phyloP scores from a whole-genome alignment of 1,284 basidiomycete genomes.

The Leccinum fallax region DNA sequence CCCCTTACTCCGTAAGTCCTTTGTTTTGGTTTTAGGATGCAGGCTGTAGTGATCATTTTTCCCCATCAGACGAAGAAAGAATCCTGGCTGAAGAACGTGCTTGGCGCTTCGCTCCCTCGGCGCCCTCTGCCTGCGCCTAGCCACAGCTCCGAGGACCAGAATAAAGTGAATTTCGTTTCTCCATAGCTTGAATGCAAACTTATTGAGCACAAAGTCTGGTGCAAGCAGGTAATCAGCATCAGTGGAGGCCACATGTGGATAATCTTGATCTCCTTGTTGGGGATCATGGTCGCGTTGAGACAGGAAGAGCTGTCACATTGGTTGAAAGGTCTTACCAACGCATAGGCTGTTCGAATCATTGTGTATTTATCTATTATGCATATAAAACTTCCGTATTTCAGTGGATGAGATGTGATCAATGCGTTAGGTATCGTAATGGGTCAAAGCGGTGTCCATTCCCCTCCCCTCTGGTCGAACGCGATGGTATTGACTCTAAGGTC shows the following conservation, averaged over 20 bases:
- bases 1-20: constrained; percentile 61
- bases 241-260: constrained; percentile 2
- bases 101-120: constrained; percentile 27
- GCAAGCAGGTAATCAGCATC: constrained; percentile 3
- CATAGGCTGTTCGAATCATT: constrained; percentile 3
- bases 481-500: neutral
- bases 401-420: neutral
- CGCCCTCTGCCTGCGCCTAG: neutral
- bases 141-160: neutral
- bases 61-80: constrained; percentile 28
- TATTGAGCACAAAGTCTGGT: constrained; percentile 17
- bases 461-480: neutral
- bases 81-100: constrained; percentile 15
- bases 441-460: neutral
- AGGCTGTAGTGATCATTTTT: neutral
- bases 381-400: neutral
- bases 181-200: neutral
- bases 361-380: neutral
- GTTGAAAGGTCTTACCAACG: constrained; percentile 3
- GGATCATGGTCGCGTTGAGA: constrained; percentile 5
- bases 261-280: constrained; percentile 11
- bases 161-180: constrained; percentile 13
- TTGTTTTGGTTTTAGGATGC: neutral
- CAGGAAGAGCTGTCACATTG: neutral
- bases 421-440: neutral